A percentile compares a stretch with the other conserved stretches of the same genome.
Conservation (phyloP, 73 alveolate species). For the Paramecium octaurelia region DNA sequence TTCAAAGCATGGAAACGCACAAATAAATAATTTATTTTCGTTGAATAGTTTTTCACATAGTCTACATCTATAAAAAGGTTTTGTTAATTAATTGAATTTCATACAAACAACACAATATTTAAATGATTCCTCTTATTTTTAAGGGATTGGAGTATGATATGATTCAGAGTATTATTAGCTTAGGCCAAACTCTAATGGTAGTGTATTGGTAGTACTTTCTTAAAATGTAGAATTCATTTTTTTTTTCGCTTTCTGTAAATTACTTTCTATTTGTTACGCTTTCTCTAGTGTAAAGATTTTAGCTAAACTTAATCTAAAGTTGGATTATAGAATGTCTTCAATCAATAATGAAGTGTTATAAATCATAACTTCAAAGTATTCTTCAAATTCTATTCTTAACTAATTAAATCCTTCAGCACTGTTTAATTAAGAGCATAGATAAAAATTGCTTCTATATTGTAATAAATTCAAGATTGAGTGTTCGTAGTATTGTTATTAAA, state of each 20-base stretch:
- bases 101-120: conserved; percentile 10
- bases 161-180: neutral
- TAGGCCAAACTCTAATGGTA: neutral
- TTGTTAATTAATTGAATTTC: neutral
- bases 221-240: neutral
- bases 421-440: neutral
- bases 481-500: neutral
- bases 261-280: neutral
- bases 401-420: neutral
- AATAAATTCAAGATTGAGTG: neutral
- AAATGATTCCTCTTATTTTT: neutral
- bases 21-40: neutral
- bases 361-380: neutral
- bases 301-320: neutral
- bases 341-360: neutral
- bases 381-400: conserved; percentile 35
- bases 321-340: neutral
- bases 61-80: conserved; percentile 27
- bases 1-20: conserved; percentile 42
- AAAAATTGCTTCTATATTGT: neutral
- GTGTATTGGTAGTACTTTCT: neutral
- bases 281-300: neutral
- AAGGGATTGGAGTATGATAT: conserved; percentile 11
- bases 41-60: neutral
- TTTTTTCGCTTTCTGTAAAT: neutral